These are phyloP conservation scores for Cucurbita argyrosperma DNA, from an alignment of 306 rosid genomes.

Conservation along the genomic window DNA sequence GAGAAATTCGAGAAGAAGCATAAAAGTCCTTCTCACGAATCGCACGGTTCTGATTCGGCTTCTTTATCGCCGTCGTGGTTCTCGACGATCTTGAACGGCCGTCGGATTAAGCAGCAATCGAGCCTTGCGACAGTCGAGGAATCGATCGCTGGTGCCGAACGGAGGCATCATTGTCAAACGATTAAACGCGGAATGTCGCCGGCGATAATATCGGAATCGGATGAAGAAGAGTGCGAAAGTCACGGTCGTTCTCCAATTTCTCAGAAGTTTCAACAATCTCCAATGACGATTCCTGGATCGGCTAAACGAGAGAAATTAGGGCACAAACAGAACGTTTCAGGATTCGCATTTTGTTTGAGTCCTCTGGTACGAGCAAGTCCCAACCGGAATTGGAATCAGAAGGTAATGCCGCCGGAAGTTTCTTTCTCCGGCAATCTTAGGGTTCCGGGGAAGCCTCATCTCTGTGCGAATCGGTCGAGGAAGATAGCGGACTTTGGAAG, in stretches of 20 bases:
- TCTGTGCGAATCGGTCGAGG: constrained; percentile 66
- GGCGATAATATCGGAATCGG: constrained; percentile 18
- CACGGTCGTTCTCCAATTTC: constrained; percentile 39
- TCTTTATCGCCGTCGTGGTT: constrained; percentile 57
- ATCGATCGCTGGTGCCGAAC: not conserved
- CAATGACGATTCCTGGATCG: constrained; percentile 23
- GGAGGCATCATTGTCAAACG: constrained; percentile 11
- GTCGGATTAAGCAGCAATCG: constrained; percentile 21
- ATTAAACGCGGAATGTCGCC: constrained; percentile 94
- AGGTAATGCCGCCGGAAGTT: constrained; percentile 36
- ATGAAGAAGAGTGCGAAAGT: constrained; percentile 15
- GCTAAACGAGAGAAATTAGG: constrained; percentile 33
- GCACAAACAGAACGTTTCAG: constrained; percentile 31
- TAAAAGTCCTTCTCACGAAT: constrained; percentile 1
- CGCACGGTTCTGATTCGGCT: constrained; percentile 16
- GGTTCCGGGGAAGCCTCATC: constrained; percentile 36
- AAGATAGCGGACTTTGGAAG: constrained; percentile 86
- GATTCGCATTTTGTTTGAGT: constrained; percentile 67
- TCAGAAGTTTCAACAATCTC: constrained; percentile 45
- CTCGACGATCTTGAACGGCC: constrained; percentile 32
- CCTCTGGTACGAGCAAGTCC: constrained; percentile 84
- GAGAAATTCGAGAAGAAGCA: constrained; percentile 32
- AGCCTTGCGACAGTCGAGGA: constrained; percentile 7
- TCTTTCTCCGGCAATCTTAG: constrained; percentile 31
- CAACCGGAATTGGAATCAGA: constrained; percentile 51